Base-by-base conservation (phyloP, 202 grass and related monocot genomes). In the Hordeum pubiflorum region DNA sequence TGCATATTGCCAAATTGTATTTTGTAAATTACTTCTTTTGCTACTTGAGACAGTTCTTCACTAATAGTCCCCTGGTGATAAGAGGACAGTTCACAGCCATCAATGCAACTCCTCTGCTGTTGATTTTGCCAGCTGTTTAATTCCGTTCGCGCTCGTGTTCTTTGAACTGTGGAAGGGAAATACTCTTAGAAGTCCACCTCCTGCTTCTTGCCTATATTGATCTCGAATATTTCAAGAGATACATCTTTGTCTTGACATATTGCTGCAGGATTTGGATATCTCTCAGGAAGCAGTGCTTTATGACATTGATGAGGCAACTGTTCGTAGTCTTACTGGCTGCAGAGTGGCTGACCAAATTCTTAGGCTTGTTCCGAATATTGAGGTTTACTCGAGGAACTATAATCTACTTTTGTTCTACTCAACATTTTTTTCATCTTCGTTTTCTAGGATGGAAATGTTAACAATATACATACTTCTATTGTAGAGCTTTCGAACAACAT, bases 291-390 rank as follows among this genome's bases (percentile, higher is more conserved):
- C 92, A 22, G 90, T 99, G 26, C 97, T 99, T 78, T 96, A 85
- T 81, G 74, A 93, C 63, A 69, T 90, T 55, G 97, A 99, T 82
- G 97, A 99, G 81, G 93, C 87, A 74, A 99, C 92, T 38, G 90
- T 95, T 55, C 88, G 89, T 69, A 99, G 97, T 89, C 92, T 99
- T 72, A 99, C 95, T 87, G 96, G 96, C 34, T 99, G 96, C 76
- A 92, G 96, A 80, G 96, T 91, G 52, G 96, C 90, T 4, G 96
- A 99, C 67, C 90, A 88, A 82, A 99, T 99, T 85, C 87, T 99
- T 85, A 89, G 89, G 44, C 92, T 96, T 71, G 96, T 99, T 81
- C 96, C 96, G 23, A 89, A 99, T 88, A 69, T 93, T 63, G 80
- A 93, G 91, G 96, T 93, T 91, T 60, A 39, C 57, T 81, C 1